Evolutionary conservation across 2,329 filamentous ascomycete species (phyloP), one percentile per base, ranked within the genome.

Genomic region (Fonsecaea nubica): DNA sequence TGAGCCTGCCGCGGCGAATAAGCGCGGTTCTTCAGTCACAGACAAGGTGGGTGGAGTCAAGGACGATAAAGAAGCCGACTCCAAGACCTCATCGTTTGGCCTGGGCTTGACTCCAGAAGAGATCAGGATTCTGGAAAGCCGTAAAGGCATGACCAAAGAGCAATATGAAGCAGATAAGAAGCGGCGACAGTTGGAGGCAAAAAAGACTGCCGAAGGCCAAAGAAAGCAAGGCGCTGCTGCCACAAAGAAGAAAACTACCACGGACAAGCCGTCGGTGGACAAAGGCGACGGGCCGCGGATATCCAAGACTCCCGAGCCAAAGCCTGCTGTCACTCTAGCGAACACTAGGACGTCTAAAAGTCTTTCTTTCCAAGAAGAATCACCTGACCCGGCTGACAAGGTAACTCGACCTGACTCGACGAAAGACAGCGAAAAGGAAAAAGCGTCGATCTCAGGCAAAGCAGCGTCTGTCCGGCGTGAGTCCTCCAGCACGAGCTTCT

Each of bases 91-190:
- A 40, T 64, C 64, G 30, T 25, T 62, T 25, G 36, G 61, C 2
- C 32, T 55, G 18, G 68, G 66, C n/a, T 54, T 70, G 53, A 72
- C 70, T 10, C 60, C 66, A 30, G 66, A 70, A 62, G 68, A 72
- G 55, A 64, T 68, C 38, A 67, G 53, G 55, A 64, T 60, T 35
- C 52, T 70, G 62, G 62, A 70, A 63, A 67, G 63, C 42, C 64
- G 68, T 21, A 58, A 63, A 58, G 60, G 50, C 25, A 61, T 69
- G 66, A 72, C 70, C 25, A 61, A 69, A 36, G 63, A 70, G 55
- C 58, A 72, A 55, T 66, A 65, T 30, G 64, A 62, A 63, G 64
- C 62, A 5, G 59, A 67, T 12, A 71, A 71, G 54, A 65, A 62
- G 52, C 63, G 62, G 15, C 58, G 63, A 56, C 63, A 61, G 33